Percentiles rank a stretch among this genome's conserved stretches.
Evolutionary conservation across 2,329 filamentous ascomycete species (phyloP).

Genomic region (Aspergillus ochraceoroseus): DNA sequence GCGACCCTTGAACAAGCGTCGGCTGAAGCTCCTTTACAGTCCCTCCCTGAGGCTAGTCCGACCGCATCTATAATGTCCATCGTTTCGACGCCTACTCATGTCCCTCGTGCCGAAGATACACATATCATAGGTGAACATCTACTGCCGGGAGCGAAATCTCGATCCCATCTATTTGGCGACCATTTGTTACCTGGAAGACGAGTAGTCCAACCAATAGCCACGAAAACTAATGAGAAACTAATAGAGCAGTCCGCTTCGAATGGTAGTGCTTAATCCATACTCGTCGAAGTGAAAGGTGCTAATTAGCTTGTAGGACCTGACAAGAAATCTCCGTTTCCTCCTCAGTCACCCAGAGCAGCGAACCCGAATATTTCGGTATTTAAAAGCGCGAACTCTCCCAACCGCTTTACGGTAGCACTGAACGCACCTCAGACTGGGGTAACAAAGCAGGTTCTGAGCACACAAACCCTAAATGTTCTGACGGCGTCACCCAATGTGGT

Average conservation of each 20-base stretch:
- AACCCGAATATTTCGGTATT: background rate
- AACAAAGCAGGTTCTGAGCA: background rate
- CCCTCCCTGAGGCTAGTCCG: background rate
- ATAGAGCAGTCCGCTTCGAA: background rate
- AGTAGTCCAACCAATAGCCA: background rate
- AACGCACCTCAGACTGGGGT: background rate
- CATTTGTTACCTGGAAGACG: conserved; percentile 13
- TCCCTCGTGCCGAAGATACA: background rate
- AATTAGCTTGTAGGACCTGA: too few species aligned
- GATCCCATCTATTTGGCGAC: conserved; percentile 12
- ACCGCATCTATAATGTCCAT: background rate
- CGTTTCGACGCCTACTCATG: too few species aligned
- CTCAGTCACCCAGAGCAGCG: background rate
- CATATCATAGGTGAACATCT: conserved; percentile 5
- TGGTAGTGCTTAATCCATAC: background rate
- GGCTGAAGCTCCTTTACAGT: background rate
- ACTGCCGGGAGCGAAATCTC: background rate
- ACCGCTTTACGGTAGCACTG: background rate
- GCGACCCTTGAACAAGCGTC: too few species aligned
- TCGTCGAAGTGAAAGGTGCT: too few species aligned
- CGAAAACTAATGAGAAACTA: background rate
- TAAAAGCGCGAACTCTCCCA: background rate
- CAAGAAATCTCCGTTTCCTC: background rate
- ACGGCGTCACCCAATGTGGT: background rate
- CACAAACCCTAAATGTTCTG: background rate